Conservation (phyloP, 768 basidiomycete species). For the Mycena olivaceomarginata region DNA sequence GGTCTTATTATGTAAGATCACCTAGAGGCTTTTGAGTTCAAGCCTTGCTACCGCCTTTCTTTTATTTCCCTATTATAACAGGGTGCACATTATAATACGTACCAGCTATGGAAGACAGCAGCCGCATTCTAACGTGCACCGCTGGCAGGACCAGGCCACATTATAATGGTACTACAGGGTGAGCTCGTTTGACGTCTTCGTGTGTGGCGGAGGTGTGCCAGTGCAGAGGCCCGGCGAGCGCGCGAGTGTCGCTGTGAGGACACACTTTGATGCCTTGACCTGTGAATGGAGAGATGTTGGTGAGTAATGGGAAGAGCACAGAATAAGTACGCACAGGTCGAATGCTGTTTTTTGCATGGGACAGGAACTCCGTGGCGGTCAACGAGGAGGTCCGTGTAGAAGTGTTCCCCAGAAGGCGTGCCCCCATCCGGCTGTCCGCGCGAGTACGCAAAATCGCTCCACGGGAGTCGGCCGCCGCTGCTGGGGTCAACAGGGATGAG, state of each 20-base stretch:
- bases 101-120: no score
- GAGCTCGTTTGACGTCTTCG: background rate
- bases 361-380: background rate
- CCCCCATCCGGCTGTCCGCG: background rate
- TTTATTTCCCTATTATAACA: no score
- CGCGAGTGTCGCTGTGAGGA: background rate
- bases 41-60: no score
- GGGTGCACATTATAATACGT: no score
- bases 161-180: no score
- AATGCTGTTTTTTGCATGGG: background rate
- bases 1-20: no score
- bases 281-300: background rate
- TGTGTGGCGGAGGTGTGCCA: background rate
- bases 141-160: no score
- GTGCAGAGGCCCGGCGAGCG: background rate
- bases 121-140: no score
- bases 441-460: background rate
- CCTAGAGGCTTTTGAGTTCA: no score
- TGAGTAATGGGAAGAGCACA: background rate
- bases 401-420: background rate
- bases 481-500: background rate
- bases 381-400: background rate
- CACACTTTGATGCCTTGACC: background rate
- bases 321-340: background rate
- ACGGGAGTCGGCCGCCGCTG: background rate